Conservation (phyloP, 1,284 basidiomycete genomes). For the Malassezia vespertilionis region DNA sequence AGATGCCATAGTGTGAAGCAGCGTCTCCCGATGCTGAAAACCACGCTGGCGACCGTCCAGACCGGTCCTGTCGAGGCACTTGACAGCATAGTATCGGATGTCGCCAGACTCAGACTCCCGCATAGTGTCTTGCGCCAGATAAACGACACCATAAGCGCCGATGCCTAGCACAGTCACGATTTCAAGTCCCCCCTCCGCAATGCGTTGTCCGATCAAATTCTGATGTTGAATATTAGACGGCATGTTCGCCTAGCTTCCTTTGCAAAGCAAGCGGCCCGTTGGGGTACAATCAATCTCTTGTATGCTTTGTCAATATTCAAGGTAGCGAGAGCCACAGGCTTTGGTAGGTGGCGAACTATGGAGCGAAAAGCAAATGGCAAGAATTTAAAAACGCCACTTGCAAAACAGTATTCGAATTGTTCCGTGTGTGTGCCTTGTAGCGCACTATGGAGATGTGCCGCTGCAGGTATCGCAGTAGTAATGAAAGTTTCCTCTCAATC, state of each 20-base stretch:
- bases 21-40: conserved; percentile 67
- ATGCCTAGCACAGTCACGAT: conserved; percentile 81
- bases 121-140: conserved; percentile 51
- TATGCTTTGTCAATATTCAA: background rate
- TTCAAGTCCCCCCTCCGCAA: conserved; percentile 55
- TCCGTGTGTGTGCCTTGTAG: no score
- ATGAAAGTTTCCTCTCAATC: no score
- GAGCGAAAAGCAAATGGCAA: no score
- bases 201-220: conserved; percentile 48
- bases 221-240: conserved; percentile 18
- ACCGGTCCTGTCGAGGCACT: conserved; percentile 59
- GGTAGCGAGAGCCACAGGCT: background rate
- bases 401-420: no score
- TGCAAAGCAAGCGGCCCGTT: no score
- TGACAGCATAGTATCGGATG: conserved; percentile 62
- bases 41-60: conserved; percentile 62
- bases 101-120: conserved; percentile 4
- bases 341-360: no score
- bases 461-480: no score
- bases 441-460: no score
- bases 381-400: no score
- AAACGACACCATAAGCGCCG: conserved; percentile 92
- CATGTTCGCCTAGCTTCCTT: no score
- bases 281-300: background rate
- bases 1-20: conserved; percentile 58